These are phyloP conservation scores for Populus hybrid DNA, from an alignment of 441 rosid species.

Conservation along the genomic window DNA sequence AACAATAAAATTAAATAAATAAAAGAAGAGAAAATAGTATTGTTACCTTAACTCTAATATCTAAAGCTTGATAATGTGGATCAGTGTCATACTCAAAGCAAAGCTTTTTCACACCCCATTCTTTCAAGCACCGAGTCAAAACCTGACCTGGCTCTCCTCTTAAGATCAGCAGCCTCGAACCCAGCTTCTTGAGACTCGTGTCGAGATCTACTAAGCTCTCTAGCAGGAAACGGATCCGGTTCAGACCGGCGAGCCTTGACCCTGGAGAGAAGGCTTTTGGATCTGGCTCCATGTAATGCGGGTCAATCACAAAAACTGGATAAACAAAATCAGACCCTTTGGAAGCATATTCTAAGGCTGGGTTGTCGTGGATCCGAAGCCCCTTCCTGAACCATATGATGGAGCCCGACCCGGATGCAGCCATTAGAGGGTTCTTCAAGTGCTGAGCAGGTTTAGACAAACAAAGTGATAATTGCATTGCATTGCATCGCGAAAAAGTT, in stretches of 20 bases:
- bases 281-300: constrained; percentile 83
- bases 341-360: constrained; percentile 73
- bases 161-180: constrained; percentile 63
- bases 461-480: constrained; percentile 20
- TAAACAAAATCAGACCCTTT: constrained; percentile 45
- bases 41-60: constrained; percentile 63
- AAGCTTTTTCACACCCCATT: constrained; percentile 78
- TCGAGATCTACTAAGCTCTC: constrained; percentile 90
- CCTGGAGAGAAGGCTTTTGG: constrained; percentile 73
- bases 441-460: constrained; percentile 17
- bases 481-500: background rate
- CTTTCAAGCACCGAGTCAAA: constrained; percentile 65
- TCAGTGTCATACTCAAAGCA: constrained; percentile 90
- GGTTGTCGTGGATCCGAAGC: constrained; percentile 90
- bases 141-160: constrained; percentile 80
- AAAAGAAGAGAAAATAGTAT: background rate
- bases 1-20: background rate
- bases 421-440: constrained; percentile 36
- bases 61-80: constrained; percentile 81
- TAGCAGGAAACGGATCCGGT: constrained; percentile 84
- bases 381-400: constrained; percentile 95
- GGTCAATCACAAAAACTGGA: constrained; percentile 92
- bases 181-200: constrained; percentile 61
- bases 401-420: constrained; percentile 42
- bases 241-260: constrained; percentile 66